Evolutionary conservation across 2,329 filamentous ascomycete species (phyloP), one percentile per base, ranked within the genome.

Genomic region (Domatiomyces globalis): DNA sequence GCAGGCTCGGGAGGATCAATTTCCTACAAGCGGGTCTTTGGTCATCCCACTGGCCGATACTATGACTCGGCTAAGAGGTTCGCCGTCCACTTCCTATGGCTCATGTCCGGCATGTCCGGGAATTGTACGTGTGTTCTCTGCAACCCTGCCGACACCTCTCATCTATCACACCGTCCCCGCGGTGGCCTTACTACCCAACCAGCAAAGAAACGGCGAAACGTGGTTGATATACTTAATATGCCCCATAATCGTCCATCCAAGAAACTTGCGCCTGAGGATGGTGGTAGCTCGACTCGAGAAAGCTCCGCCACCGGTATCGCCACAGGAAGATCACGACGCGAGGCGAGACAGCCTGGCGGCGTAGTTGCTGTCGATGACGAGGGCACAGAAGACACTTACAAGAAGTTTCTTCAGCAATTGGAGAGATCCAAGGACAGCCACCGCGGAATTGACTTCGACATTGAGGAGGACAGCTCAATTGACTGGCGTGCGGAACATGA

Each of bases 31-130:
- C 79, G 75, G 51, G 64, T 81, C 0, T 81, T 70, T 51, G 79
- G 79, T 0, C 77, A 82, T 60, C 77, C 76, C 0, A 63, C 64
- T 6, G 70, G 71, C 6, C 65, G 66, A 46, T 65, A 63, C 15
- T 81, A 76, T 51, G 71, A 78, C 45, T 81, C 78, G 0, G 69
- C 73, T 0, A 69, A 70, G 18, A 65, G 72, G 3, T 80, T 80
- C 56, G 77, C 71, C 47, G 72, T 73, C 0, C 79, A 83, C 54
- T 81, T 82, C 60, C 65, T 71, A 48, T 70, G 73, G 61, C 60
- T 81, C 20, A 78, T 80, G 72, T 68, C 71, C 12, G 68, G 71
- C 48, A 64, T 63, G 43, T 63, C 60, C 5, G 63, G 66, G 2
- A 65, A 68, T 0, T 81, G 78, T 53, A 55, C 61, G 1, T 82